phyloP scores from a whole-genome alignment of 2,329 filamentous ascomycete genomes.

The Phoma sp. region DNA sequence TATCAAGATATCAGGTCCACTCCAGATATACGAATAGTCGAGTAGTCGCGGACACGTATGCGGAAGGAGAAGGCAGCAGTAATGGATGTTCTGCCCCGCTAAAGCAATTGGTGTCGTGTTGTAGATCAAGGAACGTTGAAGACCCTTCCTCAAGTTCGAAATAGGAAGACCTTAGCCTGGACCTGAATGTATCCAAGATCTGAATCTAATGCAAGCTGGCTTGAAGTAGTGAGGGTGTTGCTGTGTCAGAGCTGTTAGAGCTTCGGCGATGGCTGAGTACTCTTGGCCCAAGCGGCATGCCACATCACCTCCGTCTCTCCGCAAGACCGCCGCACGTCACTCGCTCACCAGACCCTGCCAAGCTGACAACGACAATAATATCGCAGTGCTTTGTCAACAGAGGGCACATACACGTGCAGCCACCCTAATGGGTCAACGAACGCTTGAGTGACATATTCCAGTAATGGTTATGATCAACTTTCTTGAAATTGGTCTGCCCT shows the following conservation, averaged over 20 bases:
- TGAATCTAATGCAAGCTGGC: slow-evolving; percentile 4
- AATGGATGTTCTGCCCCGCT: slow-evolving; percentile 12
- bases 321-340: slow-evolving; percentile 11
- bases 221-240: slow-evolving; percentile 13
- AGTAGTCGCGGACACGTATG: slow-evolving; percentile 22
- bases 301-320: slow-evolving; percentile 17
- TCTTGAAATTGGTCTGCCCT: background rate
- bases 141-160: background rate
- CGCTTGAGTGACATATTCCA: too few species aligned
- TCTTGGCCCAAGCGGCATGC: slow-evolving; percentile 14
- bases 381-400: background rate
- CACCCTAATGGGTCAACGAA: too few species aligned
- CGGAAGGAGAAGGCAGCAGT: slow-evolving; percentile 15
- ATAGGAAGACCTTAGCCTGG: background rate
- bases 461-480: background rate
- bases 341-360: background rate
- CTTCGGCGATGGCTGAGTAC: slow-evolving; percentile 10
- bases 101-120: background rate
- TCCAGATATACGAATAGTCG: background rate
- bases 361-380: background rate
- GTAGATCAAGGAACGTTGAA: background rate
- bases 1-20: background rate
- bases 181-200: background rate
- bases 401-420: background rate
- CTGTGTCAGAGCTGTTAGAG: slow-evolving; percentile 29